phyloP scores from a whole-genome alignment of 2,329 filamentous ascomycete genomes.

The Colletotrichum echinochloae region DNA sequence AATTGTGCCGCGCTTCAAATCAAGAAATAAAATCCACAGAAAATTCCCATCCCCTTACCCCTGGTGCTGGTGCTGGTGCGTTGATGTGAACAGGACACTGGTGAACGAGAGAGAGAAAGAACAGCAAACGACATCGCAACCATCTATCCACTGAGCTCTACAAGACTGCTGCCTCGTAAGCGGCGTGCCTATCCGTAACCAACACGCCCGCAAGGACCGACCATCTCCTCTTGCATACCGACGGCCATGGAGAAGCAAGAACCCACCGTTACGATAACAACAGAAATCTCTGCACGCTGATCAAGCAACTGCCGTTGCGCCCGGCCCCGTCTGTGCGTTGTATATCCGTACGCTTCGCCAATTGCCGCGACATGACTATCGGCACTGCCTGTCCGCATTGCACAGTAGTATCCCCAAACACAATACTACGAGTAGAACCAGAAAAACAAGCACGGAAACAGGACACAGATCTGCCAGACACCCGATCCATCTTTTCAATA shows the following conservation, averaged over 20 bases:
- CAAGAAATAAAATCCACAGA: neutral
- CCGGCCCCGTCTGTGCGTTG: constrained; percentile 24
- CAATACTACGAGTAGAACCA: neutral
- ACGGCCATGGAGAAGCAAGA: neutral
- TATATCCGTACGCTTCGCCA: neutral
- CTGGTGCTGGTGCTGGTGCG: neutral
- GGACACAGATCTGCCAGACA: constrained; percentile 21
- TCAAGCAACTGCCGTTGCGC: constrained; percentile 10
- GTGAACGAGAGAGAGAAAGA: constrained; percentile 1
- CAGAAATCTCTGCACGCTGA: neutral
- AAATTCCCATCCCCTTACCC: neutral
- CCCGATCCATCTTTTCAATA: constrained; percentile 22
- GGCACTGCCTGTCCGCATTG: neutral
- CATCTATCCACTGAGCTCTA: neutral
- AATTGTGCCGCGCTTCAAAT: constrained; percentile 8
- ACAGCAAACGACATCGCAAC: neutral
- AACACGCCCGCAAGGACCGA: neutral
- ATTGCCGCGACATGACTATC: neutral
- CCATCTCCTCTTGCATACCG: neutral
- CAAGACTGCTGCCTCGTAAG: constrained; percentile 11
- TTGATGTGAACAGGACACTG: neutral
- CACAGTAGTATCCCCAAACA: neutral
- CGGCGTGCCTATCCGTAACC: neutral
- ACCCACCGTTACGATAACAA: neutral
- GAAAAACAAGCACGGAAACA: constrained; percentile 13